These are phyloP conservation scores for Zoysia matrella DNA, from an alignment of 202 grass and related monocot genomes.

Conservation along the genomic window DNA sequence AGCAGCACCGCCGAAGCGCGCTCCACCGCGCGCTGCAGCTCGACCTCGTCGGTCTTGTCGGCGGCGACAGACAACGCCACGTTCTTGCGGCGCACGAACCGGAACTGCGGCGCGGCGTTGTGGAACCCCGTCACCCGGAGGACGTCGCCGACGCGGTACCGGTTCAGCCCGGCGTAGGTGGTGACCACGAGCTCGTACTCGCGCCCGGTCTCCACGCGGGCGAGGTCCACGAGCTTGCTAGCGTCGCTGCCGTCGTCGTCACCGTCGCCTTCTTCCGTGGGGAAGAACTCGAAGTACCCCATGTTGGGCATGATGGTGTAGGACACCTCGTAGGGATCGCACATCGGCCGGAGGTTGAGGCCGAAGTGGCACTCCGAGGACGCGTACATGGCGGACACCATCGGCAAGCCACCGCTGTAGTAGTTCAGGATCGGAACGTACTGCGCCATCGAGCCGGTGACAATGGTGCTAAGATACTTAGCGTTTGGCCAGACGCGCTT, in stretches of 20 bases:
- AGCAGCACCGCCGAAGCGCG: conserved; percentile 24
- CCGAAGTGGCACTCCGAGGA: too few species aligned
- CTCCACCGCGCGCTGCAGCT: conserved; percentile 75
- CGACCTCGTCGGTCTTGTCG: conserved; percentile 78
- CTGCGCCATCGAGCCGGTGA: too few species aligned
- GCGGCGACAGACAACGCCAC: conserved; percentile 71
- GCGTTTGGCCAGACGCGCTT: neutral
- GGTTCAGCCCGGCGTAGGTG: conserved; percentile 67
- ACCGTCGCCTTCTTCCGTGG: neutral
- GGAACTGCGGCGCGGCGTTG: conserved; percentile 71
- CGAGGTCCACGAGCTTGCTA: conserved; percentile 73
- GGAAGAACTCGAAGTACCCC: conserved; percentile 78
- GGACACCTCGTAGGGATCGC: conserved; percentile 4
- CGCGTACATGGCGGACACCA: neutral
- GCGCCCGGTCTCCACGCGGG: conserved; percentile 67
- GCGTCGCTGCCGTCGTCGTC: conserved; percentile 4
- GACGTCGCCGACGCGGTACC: conserved; percentile 80
- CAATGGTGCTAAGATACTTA: neutral
- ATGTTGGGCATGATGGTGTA: conserved; percentile 86
- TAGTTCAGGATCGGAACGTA: neutral
- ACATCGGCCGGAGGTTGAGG: too few species aligned
- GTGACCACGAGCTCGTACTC: conserved; percentile 97
- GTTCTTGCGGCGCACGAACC: conserved; percentile 73
- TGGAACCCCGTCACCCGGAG: conserved; percentile 72
- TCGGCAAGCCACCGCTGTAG: neutral